Evolutionary conservation across 345 rosid genomes (phyloP).

Genomic region (Populus davidiana): DNA sequence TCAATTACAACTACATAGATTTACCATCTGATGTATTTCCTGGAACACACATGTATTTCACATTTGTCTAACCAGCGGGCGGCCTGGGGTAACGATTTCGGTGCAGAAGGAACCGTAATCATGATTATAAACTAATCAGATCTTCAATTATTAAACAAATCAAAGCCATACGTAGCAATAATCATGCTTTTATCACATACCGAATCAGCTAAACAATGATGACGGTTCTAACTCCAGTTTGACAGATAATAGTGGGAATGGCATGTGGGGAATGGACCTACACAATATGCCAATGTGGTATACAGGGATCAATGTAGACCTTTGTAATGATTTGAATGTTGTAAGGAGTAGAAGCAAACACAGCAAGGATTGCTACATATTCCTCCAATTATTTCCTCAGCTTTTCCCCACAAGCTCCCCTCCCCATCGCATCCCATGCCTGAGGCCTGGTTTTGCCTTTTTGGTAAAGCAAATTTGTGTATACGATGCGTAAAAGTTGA

Average conservation of each 20-base stretch:
- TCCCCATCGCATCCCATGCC: background rate
- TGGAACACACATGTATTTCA: background rate
- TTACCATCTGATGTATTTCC: background rate
- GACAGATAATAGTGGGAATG: conserved; percentile 21
- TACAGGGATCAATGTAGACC: conserved; percentile 18
- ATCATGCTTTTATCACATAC: conserved; percentile 16
- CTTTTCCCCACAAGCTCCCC: conserved; percentile 22
- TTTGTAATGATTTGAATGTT: conserved; percentile 46
- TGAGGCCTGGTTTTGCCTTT: conserved; percentile 20
- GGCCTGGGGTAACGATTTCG: background rate
- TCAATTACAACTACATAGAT: background rate
- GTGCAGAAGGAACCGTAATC: background rate
- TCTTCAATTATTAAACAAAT: conserved; percentile 35
- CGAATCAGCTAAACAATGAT: conserved; percentile 34
- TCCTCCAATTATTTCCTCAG: conserved; percentile 27
- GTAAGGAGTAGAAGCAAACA: conserved; percentile 53
- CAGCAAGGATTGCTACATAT: conserved; percentile 50
- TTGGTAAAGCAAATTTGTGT: conserved; percentile 18
- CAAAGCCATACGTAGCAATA: conserved; percentile 8
- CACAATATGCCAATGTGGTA: background rate
- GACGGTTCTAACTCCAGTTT: conserved; percentile 33
- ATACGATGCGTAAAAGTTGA: background rate
- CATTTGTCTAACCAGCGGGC: background rate
- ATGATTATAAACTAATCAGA: conserved; percentile 15
- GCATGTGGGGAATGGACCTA: conserved; percentile 24